Evolutionary conservation across 2,329 filamentous ascomycete species (phyloP).

Genomic region (Penicillium hordei): DNA sequence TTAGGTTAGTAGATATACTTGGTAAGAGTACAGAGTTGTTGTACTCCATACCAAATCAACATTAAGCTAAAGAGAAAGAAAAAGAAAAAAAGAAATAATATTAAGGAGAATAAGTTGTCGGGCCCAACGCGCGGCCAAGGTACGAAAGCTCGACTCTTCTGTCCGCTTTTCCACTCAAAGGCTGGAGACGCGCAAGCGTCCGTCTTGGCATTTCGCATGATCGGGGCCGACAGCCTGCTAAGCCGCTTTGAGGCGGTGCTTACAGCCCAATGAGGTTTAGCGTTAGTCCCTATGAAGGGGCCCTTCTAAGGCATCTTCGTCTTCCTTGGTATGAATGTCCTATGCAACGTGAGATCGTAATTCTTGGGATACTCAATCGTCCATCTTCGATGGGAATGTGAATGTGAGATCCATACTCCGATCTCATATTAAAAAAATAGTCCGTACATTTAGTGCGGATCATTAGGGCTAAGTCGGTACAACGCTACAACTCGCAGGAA

Average conservation of each 20-base stretch:
- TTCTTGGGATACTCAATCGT: neutral
- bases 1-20: neutral
- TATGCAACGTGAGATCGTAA: slow-evolving; percentile 4
- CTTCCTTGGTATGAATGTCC: slow-evolving; percentile 2
- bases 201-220: slow-evolving; percentile 37
- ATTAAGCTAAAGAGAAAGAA: neutral
- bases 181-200: slow-evolving; percentile 42
- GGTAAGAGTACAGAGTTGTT: neutral
- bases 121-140: slow-evolving; percentile 9
- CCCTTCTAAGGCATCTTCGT: slow-evolving; percentile 18
- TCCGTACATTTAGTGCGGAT: neutral
- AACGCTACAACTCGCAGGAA: neutral
- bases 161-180: slow-evolving; percentile 19
- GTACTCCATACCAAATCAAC: neutral
- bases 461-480: neutral
- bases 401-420: neutral
- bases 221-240: slow-evolving; percentile 35
- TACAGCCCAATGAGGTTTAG: slow-evolving; percentile 1
- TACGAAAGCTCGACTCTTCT: slow-evolving; percentile 2
- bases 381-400: neutral
- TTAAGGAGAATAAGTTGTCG: neutral
- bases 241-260: slow-evolving; percentile 16
- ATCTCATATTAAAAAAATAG: neutral
- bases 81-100: neutral
- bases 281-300: slow-evolving; percentile 16